These are phyloP conservation scores for Canna indica DNA, from an alignment of 176 grass and related monocot species.

Conservation along the genomic window DNA sequence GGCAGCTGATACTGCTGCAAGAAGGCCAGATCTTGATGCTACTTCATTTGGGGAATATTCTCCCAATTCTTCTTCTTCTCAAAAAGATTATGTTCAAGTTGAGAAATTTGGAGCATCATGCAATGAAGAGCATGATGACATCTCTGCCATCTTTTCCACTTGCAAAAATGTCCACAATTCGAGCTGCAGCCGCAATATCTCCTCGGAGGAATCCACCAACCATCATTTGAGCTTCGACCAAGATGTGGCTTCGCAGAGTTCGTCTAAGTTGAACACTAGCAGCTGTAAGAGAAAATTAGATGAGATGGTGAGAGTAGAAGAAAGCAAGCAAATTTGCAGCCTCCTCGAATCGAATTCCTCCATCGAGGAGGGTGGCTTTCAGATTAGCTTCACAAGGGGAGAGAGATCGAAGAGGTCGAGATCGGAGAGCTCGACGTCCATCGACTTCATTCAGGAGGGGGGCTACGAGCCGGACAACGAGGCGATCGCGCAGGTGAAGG, in stretches of 20 bases:
- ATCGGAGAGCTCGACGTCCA: not conserved
- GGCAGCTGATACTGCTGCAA: not conserved
- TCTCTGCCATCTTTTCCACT: not conserved
- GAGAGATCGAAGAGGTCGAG: not conserved
- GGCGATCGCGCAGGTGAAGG: constrained; percentile 16
- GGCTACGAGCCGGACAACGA: constrained; percentile 2
- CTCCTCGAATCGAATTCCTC: not conserved
- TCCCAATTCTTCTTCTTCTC: not conserved
- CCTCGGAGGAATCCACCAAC: not conserved
- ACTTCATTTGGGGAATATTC: not conserved
- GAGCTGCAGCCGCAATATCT: not conserved
- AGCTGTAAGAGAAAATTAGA: not conserved
- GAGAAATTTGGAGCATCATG: not conserved
- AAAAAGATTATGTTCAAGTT: not conserved
- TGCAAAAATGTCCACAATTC: not conserved
- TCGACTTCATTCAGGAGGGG: not conserved
- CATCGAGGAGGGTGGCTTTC: not conserved
- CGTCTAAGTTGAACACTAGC: no score
- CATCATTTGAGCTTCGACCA: no score
- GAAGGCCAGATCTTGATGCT: not conserved
- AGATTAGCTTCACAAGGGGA: not conserved
- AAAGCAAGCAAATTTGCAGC: not conserved
- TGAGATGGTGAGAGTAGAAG: not conserved
- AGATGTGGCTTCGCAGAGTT: not conserved
- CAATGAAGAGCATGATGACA: not conserved